Conservation (phyloP, 345 rosid species). For the Sisymbrium altissimum region DNA sequence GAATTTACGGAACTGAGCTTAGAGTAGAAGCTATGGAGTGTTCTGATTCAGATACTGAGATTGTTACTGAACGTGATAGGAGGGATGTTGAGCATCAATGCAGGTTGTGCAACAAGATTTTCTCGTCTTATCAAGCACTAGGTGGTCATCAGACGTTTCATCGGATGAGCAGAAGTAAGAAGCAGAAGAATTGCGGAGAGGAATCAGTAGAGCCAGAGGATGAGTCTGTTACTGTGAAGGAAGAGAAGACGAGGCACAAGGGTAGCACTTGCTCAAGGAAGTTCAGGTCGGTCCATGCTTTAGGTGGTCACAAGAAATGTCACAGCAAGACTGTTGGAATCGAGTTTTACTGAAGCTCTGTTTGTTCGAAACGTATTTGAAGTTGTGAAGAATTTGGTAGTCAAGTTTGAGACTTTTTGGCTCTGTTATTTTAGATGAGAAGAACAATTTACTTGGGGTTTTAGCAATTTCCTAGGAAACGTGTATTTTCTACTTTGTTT, state of each 20-base stretch:
- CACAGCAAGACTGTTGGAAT: too few species aligned
- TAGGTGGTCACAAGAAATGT: conserved; percentile 61
- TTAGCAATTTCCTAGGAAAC: not conserved
- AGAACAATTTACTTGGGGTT: not conserved
- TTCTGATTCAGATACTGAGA: conserved; percentile 2
- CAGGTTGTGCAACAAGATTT: conserved; percentile 48
- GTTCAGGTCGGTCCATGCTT: conserved; percentile 46
- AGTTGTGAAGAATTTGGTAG: too few species aligned
- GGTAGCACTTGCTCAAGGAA: conserved; percentile 41
- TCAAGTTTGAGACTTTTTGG: too few species aligned
- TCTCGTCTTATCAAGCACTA: conserved; percentile 51
- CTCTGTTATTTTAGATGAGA: not conserved
- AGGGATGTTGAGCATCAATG: conserved; percentile 34
- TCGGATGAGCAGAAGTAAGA: conserved; percentile 28
- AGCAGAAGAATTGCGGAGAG: conserved; percentile 14
- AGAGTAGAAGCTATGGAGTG: not conserved
- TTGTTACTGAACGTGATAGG: not conserved
- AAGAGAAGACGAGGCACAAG: conserved; percentile 30
- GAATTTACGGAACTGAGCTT: not conserved
- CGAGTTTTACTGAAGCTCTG: too few species aligned
- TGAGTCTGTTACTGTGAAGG: not conserved
- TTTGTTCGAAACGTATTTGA: too few species aligned
- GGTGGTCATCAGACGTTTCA: conserved; percentile 70
- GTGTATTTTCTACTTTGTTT: not conserved
- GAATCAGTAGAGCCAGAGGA: conserved; percentile 24